Base-by-base conservation (phyloP, 768 basidiomycete species). In the Boletus reticulatus region DNA sequence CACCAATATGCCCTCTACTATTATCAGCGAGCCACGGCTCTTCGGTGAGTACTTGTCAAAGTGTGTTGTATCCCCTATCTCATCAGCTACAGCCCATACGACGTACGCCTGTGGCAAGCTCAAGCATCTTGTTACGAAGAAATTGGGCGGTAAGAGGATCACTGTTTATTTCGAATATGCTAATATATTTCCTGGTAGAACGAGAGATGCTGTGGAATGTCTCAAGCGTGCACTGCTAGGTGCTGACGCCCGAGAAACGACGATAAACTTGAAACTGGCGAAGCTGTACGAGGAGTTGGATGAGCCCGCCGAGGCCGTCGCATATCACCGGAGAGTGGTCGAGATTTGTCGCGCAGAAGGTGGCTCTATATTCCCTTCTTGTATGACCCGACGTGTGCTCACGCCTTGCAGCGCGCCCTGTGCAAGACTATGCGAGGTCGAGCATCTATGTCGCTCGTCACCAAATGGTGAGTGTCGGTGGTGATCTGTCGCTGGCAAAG, bases 1-100 rank as follows among this genome's bases (percentile, higher is more conserved):
- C 93, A 93, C 59, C 87, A 92, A 67, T 98, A 98, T 74, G 89
- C 96, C 6, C 77, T 98, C 29, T 86, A 96, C 72, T 99, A 98
- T 73, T 98, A 95, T 68, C 95, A 98, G 67, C 86, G 92, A 65
- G 95, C 97, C 4, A 95, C 94, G 27, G 90, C 95, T 19, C 77
- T 98, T 52, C 79, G 94, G 93, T 94, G 63, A 53, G 73, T 53
- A 38, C 27, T 31, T 53, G 44, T 46, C 49, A 36, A 37, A 13
- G 19, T 20, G 5, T 36, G 36, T 53, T 42, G 36, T n/a, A 27
- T 57, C 12, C 16, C 27, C 41, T 27, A 43, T 45, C 46, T 58
- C 45, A 53, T 43, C 19, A 42, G 53, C 11, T 29, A 1, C 55
- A 96, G 94, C 39, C 95, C 97, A 6, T 98, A 97, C 68, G 97